A percentile compares a stretch with the other conserved stretches of the same genome.
Conservation (phyloP, 345 rosid genomes). For the Salix arbutifolia region DNA sequence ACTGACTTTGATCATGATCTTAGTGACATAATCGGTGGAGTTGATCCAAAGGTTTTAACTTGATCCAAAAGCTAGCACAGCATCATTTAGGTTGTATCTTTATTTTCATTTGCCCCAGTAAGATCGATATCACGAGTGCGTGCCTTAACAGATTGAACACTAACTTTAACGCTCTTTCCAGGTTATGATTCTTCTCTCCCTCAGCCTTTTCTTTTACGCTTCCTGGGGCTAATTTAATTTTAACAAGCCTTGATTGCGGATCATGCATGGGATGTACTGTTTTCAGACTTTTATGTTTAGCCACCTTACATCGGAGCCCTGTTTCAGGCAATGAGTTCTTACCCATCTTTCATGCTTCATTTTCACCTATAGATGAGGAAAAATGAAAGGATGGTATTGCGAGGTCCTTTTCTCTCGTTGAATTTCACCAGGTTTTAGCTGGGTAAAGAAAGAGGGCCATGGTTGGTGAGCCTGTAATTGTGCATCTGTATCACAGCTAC, state of each 20-base stretch:
- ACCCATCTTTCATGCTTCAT: not conserved
- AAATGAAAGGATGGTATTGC: not conserved
- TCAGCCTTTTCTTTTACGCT: not conserved
- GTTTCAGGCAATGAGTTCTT: not conserved
- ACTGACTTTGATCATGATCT: not conserved
- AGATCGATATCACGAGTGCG: not conserved
- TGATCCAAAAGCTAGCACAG: not conserved
- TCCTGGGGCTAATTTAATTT: conserved; percentile 6
- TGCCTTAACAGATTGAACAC: not conserved
- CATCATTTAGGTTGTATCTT: not conserved
- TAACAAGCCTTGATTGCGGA: conserved; percentile 2
- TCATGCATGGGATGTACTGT: not conserved
- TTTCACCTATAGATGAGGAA: not conserved
- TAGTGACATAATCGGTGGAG: not conserved
- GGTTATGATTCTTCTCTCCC: not conserved
- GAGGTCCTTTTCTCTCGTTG: not conserved
- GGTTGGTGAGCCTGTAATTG: not conserved
- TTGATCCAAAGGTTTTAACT: not conserved
- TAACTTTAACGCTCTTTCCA: conserved; percentile 6
- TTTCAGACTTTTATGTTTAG: no score
- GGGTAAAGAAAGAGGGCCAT: not conserved
- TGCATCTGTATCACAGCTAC: not conserved
- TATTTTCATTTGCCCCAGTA: not conserved
- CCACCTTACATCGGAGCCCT: not conserved
- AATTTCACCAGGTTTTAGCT: not conserved